Conservation (phyloP, 176 grass and related monocot species). For the Bonia amplexicaulis region DNA sequence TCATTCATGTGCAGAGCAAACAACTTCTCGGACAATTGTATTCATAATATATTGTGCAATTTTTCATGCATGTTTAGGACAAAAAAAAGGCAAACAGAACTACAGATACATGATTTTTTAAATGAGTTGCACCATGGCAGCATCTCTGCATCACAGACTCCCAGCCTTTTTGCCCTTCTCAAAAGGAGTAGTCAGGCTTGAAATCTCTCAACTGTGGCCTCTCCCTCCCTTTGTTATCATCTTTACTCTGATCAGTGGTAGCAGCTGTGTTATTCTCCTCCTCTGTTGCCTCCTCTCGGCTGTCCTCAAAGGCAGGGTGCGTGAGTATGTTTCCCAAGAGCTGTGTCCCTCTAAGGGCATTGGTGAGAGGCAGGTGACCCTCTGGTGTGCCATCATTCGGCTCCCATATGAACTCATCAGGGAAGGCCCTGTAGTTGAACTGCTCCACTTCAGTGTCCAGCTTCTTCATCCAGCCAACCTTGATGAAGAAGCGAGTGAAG, state of each 20-base stretch:
- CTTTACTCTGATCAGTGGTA: conserved; percentile 27
- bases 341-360: conserved; percentile 87
- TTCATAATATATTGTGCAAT: conserved; percentile 46
- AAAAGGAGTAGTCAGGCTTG: conserved; percentile 92
- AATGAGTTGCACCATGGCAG: conserved; percentile 42
- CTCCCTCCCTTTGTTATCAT: conserved; percentile 35
- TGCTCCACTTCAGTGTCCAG: conserved; percentile 88
- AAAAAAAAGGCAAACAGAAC: conserved; percentile 30
- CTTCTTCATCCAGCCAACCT: conserved; percentile 93
- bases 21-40: conserved; percentile 30
- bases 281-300: conserved; percentile 18
- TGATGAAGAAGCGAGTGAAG: conserved; percentile 90
- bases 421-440: conserved; percentile 84
- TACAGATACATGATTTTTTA: conserved; percentile 41
- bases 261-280: conserved; percentile 3
- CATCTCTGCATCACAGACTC: conserved; percentile 32
- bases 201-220: conserved; percentile 47
- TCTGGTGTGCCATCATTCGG: conserved; percentile 69
- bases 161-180: conserved; percentile 9
- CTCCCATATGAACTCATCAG: conserved; percentile 88
- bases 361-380: conserved; percentile 91
- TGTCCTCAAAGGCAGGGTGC: conserved; percentile 69
- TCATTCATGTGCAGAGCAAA: conserved; percentile 18
- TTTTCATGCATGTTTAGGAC: conserved; percentile 45
- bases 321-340: conserved; percentile 67